Evolutionary conservation across 169 alveolate species (phyloP), one percentile per base, ranked within the genome.

Genomic region (Cryptosporidium meleagridis): DNA sequence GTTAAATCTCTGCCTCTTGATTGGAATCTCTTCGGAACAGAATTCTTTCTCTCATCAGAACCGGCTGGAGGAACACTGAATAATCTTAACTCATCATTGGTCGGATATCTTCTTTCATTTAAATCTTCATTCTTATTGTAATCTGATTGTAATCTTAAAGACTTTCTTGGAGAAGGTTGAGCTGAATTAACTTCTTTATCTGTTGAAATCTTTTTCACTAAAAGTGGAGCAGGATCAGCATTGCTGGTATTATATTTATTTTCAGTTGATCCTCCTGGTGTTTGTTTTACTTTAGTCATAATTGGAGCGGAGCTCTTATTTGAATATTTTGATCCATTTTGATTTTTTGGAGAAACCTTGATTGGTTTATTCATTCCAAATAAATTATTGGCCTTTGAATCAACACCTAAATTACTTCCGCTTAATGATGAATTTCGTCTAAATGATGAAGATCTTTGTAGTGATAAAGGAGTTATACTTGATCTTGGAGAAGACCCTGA

Each of bases 101-200:
- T 80, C 62, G 89, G 89, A 7, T 45, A 16, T 45, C 89, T 80
- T 29, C 23, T 62, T 14, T 62, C 73, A 62, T 21, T 41, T 9
- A 41, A 41, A 41, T 8, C 48, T 12, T n/a, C 51, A 53, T 35
- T 29, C 3, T 70, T 62, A 14, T n/a, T 29, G n/a, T 73, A 65
- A n/a, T 80, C 89, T 23, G 89, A 55, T 26, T 80, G 80, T 8
- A 59, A 33, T 59, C 75, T 80, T n/a, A 80, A 55, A 31, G 89
- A 80, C n/a, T 65, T 80, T 31, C 89, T 59, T 3, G 89, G 86
- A 52, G 86, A 73, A 31, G 86, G 86, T 23, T 73, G 86, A n/a
- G 86, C 86, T 53, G 86, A 73, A 44, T 53, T 62, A 8, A 59
- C 89, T 41, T 80, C 69, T 18, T 80, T 80, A 62, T 80, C 73